Conservation (phyloP, 176 grass and related monocot species). For the Musa schizocarpa region DNA sequence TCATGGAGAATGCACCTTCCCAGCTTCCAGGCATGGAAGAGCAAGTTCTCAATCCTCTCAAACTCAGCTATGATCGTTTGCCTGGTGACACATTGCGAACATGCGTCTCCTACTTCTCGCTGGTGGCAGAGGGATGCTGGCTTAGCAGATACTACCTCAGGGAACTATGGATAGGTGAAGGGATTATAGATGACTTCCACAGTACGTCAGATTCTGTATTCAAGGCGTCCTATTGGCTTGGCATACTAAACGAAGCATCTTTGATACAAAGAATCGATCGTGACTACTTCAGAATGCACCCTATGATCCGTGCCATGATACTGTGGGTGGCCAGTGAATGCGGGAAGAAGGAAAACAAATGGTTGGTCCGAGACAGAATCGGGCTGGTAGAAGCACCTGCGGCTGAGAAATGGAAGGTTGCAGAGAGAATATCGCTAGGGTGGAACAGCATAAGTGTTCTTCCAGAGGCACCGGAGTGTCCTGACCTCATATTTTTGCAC, state of each 20-base stretch:
- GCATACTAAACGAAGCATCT: not conserved
- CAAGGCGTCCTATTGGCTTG: constrained; percentile 2
- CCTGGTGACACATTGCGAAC: not conserved
- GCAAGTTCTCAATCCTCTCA: not conserved
- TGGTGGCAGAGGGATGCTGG: constrained; percentile 16
- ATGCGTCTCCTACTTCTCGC: not conserved
- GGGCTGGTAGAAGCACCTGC: constrained; percentile 3
- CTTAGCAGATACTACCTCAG: not conserved
- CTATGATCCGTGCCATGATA: constrained; percentile 30
- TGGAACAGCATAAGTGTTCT: constrained; percentile 64
- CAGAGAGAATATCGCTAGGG: constrained; percentile 75
- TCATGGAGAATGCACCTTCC: not conserved
- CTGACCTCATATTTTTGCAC: constrained; percentile 56
- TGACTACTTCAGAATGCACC: constrained; percentile 21
- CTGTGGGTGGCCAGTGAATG: constrained; percentile 21
- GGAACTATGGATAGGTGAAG: not conserved
- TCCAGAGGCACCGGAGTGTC: constrained; percentile 59
- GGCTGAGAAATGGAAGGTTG: constrained; percentile 66
- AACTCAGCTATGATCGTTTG: not conserved
- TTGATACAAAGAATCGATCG: constrained; percentile 7
- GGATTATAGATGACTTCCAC: not conserved
- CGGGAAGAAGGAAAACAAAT: constrained; percentile 19
- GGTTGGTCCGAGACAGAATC: constrained; percentile 17
- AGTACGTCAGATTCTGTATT: not conserved
- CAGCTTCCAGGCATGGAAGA: not conserved